Percentiles rank a stretch among this genome's conserved stretches.
Evolutionary conservation across 2,329 filamentous ascomycete genomes (phyloP).

Genomic region (Clarireedia hainanense): DNA sequence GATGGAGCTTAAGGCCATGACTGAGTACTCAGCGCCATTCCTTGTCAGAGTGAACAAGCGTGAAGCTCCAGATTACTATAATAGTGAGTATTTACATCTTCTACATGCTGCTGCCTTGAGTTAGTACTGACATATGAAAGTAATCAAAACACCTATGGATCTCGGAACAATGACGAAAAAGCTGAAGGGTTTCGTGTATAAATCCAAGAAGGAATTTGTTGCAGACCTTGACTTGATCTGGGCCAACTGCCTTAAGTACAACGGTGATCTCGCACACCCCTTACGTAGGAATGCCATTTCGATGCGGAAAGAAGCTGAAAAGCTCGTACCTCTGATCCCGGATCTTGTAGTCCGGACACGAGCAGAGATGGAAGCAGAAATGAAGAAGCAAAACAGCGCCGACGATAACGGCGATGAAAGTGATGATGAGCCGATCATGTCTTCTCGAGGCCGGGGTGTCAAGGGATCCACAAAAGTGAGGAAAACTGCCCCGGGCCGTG

Average conservation of each 20-base stretch:
- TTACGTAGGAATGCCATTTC: conserved; percentile 87
- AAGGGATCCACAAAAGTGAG: conserved; percentile 60
- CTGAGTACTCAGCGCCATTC: conserved; percentile 95
- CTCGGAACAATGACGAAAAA: conserved; percentile 98
- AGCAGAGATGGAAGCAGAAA: conserved; percentile 86
- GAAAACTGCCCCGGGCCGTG: conserved; percentile 63
- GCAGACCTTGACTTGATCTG: conserved; percentile 91
- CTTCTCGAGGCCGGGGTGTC: conserved; percentile 71
- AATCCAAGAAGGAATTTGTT: conserved; percentile 91
- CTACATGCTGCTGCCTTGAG: background rate
- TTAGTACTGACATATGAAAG: conserved; percentile 43
- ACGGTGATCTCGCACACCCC: conserved; percentile 79
- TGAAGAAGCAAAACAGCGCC: conserved; percentile 77
- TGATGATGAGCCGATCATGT: conserved; percentile 97
- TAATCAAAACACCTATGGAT: conserved; percentile 97
- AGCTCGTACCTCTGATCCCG: conserved; percentile 88
- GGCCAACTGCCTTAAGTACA: conserved; percentile 95
- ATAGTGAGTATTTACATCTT: conserved; percentile 49
- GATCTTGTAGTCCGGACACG: conserved; percentile 85
- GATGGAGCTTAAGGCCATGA: conserved; percentile 93
- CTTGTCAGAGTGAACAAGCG: conserved; percentile 91
- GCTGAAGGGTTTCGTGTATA: conserved; percentile 70
- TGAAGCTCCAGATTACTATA: conserved; percentile 93
- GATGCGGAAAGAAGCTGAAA: conserved; percentile 97
- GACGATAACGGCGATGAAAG: conserved; percentile 81